phyloP scores from a whole-genome alignment of 805 yeast species.

The Lipomyces mesembrius region DNA sequence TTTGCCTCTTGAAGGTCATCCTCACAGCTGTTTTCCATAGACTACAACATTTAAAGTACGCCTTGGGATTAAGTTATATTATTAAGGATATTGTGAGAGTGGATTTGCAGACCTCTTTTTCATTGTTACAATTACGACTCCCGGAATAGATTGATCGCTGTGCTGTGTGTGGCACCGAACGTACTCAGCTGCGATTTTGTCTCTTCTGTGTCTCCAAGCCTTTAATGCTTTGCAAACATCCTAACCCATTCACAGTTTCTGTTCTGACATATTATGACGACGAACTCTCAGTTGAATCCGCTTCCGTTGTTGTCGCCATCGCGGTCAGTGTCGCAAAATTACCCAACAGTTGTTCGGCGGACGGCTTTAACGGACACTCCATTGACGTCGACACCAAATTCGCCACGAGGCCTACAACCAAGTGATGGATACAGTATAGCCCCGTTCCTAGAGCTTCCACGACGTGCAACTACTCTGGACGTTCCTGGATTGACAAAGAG shows the following conservation, averaged over 20 bases:
- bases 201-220: background rate
- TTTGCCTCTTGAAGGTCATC: background rate
- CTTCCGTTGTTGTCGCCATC: slow-evolving; percentile 9
- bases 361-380: slow-evolving; percentile 36
- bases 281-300: background rate
- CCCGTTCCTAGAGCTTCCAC: slow-evolving; percentile 30
- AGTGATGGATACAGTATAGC: slow-evolving; percentile 21
- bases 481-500: slow-evolving; percentile 91
- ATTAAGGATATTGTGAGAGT: background rate
- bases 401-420: slow-evolving; percentile 27
- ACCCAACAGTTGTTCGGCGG: slow-evolving; percentile 24
- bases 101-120: background rate
- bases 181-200: background rate
- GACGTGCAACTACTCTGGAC: slow-evolving; percentile 82
- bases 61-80: background rate
- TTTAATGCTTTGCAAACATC: background rate
- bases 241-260: background rate
- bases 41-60: background rate
- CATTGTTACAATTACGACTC: too few species aligned
- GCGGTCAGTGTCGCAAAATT: slow-evolving; percentile 26
- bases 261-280: background rate
- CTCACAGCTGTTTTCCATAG: background rate
- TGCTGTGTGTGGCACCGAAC: background rate
- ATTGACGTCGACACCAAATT: slow-evolving; percentile 28
- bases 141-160: background rate